phyloP scores from a whole-genome alignment of 2,329 filamentous ascomycete species.

The Aspergillus melleus region DNA sequence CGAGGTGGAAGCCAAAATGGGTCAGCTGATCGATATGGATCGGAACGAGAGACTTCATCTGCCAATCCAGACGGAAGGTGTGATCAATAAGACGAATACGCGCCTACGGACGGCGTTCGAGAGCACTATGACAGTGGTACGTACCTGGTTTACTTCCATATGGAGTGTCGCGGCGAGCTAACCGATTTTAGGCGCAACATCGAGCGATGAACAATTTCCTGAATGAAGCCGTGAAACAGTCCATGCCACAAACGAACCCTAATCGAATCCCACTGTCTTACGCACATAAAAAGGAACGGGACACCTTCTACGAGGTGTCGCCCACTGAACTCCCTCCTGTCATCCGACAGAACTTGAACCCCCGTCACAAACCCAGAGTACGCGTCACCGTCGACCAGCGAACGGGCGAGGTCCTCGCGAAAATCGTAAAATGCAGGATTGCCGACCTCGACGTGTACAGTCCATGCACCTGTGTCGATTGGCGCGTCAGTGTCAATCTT shows the following conservation, averaged over 20 bases:
- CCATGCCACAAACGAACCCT: constrained; percentile 40
- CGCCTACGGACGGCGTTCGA: constrained; percentile 65
- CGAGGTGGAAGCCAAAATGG: constrained; percentile 93
- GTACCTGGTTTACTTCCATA: constrained; percentile 26
- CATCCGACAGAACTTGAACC: constrained; percentile 61
- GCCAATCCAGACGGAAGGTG: constrained; percentile 68
- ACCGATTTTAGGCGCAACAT: constrained; percentile 72
- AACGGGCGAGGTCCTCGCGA: constrained; percentile 67
- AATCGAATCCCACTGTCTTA: constrained; percentile 62
- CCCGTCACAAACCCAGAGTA: constrained; percentile 62
- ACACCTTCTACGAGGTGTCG: constrained; percentile 79
- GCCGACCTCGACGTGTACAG: constrained; percentile 85
- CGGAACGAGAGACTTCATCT: constrained; percentile 68
- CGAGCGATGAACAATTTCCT: constrained; percentile 80
- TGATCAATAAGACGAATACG: constrained; percentile 60
- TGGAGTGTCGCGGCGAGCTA: constrained; percentile 12
- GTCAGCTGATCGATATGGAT: constrained; percentile 73
- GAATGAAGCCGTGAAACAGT: constrained; percentile 65
- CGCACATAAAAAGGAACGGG: constrained; percentile 76
- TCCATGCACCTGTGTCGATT: constrained; percentile 77
- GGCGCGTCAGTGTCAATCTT: constrained; percentile 89
- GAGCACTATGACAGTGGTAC: constrained; percentile 87
- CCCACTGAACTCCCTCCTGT: constrained; percentile 63
- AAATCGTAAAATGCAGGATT: constrained; percentile 89
- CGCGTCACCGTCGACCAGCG: constrained; percentile 77